Evolutionary conservation across 2,329 filamentous ascomycete species (phyloP).

Genomic region (Neofusicoccum sp.): DNA sequence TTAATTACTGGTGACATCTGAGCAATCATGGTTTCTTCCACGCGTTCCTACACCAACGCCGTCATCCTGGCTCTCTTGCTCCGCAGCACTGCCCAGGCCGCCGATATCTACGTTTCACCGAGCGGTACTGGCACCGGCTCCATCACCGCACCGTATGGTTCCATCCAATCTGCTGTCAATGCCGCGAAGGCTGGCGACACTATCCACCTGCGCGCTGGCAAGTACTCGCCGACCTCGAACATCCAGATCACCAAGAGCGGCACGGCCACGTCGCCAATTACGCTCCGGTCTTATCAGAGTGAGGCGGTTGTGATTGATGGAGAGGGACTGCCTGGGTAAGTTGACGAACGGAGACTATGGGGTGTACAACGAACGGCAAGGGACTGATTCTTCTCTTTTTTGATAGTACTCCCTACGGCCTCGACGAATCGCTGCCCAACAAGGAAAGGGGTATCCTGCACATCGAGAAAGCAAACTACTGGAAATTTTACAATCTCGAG

Average conservation of each 20-base stretch:
- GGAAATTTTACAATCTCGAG: constrained; percentile 45
- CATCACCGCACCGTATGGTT: constrained; percentile 42
- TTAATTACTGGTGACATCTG: background rate
- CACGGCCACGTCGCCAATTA: constrained; percentile 41
- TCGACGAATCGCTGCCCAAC: constrained; percentile 42
- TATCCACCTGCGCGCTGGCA: constrained; percentile 46
- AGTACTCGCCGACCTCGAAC: constrained; percentile 47
- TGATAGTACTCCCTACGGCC: constrained; percentile 40
- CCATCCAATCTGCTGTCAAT: constrained; percentile 49
- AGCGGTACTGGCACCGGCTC: constrained; percentile 43
- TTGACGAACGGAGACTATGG: background rate
- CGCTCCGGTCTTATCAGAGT: constrained; percentile 42
- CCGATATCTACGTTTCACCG: constrained; percentile 49
- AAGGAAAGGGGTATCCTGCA: constrained; percentile 49
- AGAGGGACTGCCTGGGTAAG: constrained; percentile 31
- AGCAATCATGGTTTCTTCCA: background rate
- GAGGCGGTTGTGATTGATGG: constrained; percentile 51
- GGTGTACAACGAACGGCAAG: too few species aligned
- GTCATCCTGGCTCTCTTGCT: background rate
- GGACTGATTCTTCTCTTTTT: too few species aligned
- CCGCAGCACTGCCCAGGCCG: constrained; percentile 5
- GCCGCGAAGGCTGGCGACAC: constrained; percentile 47
- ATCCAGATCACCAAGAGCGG: constrained; percentile 50
- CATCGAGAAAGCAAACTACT: constrained; percentile 46
- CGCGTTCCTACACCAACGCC: background rate